Base-by-base conservation (phyloP, 257 asterid genomes). In the Orobanche coerulescens region DNA sequence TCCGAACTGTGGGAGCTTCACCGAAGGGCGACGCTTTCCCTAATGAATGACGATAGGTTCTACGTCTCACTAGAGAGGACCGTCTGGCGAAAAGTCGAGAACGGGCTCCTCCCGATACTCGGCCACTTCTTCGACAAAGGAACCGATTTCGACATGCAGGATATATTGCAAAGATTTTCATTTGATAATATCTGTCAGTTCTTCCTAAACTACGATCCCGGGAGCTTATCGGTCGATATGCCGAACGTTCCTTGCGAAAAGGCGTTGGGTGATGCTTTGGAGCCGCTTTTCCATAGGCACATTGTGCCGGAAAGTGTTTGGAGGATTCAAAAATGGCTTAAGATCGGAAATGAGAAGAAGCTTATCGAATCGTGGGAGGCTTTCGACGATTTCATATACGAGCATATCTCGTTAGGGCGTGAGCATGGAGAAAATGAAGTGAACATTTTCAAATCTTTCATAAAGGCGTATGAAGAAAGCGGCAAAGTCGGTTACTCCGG, bases 1-100 rank as follows among this genome's bases (percentile, higher is more conserved):
- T 24, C 5, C 5, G 71, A 71, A 6, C 52, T 67, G n/a, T 78
- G 83, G 83, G 77, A 71, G 23, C 58, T 71, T 59, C 83, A 78
- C 10, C 75, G 83, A 40, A 64, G 33, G 30, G 36, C 70, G 3
- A 61, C 73, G 23, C 55, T 74, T 7, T 42, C 78, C 1, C 13
- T 68, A 0, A 8, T 78, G 16, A 62, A 43, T 8, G 66, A 66
- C 1, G 30, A 25, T 19, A 20, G 30, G 0, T 71, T 78, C 23
- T 58, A 64, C 31, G 10, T 33, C 14, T 28, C 63, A 0, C 20
- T 78, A 26, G 71, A 34, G 64, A 57, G n/a, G 6, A 43, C 47
- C 6, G 22, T 24, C 8, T 26, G 73, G 74, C 20, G 20, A 0
- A 74, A 74, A n/a, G 49, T 78, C 24, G 71, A 65, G 8, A 65